Percentiles rank a stretch among this genome's conserved stretches.
phyloP scores from a whole-genome alignment of 1,284 basidiomycete genomes.

The Pisolithus thermaeus region DNA sequence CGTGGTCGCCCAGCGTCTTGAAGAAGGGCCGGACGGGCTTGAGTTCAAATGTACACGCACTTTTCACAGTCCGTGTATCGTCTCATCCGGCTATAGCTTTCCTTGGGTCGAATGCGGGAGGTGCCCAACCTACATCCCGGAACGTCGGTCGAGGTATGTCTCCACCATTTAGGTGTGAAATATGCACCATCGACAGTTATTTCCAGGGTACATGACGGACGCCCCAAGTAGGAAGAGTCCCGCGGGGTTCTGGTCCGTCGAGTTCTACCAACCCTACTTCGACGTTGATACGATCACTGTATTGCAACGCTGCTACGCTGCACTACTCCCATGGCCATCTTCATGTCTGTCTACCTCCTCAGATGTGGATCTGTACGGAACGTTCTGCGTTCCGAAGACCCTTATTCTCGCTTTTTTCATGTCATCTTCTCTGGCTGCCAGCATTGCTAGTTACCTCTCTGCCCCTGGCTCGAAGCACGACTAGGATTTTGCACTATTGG shows the following conservation, averaged over 20 bases:
- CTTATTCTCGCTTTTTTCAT: constrained; percentile 89
- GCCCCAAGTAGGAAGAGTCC: constrained; percentile 37
- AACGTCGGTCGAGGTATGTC: constrained; percentile 47
- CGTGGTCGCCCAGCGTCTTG: constrained; percentile 38
- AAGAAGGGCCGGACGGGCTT: constrained; percentile 58
- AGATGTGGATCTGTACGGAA: constrained; percentile 77
- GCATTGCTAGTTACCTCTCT: constrained; percentile 77
- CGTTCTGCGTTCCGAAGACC: constrained; percentile 94
- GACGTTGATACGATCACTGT: constrained; percentile 76
- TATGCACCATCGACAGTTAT: constrained; percentile 2
- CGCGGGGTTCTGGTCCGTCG: constrained; percentile 66
- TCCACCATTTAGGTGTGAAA: neutral
- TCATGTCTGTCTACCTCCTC: constrained; percentile 57
- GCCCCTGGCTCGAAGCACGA: constrained; percentile 52
- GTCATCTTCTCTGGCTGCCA: constrained; percentile 83
- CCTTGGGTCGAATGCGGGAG: constrained; percentile 36
- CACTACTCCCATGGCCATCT: constrained; percentile 57
- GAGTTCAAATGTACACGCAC: constrained; percentile 52
- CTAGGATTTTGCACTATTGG: constrained; percentile 82
- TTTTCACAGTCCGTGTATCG: constrained; percentile 7
- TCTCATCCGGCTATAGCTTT: constrained; percentile 37
- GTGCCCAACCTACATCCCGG: constrained; percentile 19
- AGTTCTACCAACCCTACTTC: constrained; percentile 78
- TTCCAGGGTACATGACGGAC: constrained; percentile 49
- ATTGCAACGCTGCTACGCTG: constrained; percentile 64